Evolutionary conservation across 2,329 filamentous ascomycete genomes (phyloP).

Genomic region (Leptographium procerum): DNA sequence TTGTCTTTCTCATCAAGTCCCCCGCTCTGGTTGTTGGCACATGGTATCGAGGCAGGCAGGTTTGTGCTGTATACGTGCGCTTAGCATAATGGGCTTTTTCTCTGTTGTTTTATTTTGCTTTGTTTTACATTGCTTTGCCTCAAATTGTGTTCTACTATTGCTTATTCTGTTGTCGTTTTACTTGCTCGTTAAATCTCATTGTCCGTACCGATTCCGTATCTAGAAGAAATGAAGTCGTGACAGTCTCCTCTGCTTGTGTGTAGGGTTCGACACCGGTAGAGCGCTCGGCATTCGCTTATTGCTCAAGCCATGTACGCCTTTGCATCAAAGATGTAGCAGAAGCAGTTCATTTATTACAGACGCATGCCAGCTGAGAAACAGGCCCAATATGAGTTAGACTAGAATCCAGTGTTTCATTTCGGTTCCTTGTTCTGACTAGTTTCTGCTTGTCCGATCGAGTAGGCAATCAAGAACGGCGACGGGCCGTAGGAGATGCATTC

Average conservation of each 20-base stretch:
- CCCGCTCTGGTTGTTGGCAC: too few species aligned
- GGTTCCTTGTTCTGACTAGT: neutral
- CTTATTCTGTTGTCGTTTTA: neutral
- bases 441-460: neutral
- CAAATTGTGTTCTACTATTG: neutral
- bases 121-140: too few species aligned
- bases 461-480: neutral
- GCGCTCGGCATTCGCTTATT: too few species aligned
- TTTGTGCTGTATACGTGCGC: neutral
- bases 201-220: neutral
- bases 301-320: too few species aligned
- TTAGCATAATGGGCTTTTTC: neutral
- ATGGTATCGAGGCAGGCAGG: neutral
- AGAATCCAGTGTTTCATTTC: neutral
- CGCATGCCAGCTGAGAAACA: neutral
- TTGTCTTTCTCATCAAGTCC: neutral
- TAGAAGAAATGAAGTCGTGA: neutral
- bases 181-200: neutral
- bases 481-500: neutral
- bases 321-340: neutral
- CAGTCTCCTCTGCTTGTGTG: neutral
- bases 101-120: neutral
- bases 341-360: too few species aligned
- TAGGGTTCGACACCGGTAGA: neutral
- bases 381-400: neutral